These are phyloP conservation scores for Boletus pseudo-olivaceus DNA, from an alignment of 768 basidiomycete species.

Conservation along the genomic window DNA sequence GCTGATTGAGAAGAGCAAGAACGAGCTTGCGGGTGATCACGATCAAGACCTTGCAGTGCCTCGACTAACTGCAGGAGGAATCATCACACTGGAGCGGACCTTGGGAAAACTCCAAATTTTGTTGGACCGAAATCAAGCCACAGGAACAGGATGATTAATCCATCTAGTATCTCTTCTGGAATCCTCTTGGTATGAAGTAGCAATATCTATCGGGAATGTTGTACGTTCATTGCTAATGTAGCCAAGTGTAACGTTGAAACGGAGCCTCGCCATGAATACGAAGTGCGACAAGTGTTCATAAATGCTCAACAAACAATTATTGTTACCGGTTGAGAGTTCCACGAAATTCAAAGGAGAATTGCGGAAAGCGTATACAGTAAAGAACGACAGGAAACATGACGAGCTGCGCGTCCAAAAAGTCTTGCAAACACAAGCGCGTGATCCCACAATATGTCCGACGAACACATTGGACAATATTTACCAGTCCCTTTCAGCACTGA, in stretches of 20 bases:
- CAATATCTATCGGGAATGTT: constrained; percentile 26
- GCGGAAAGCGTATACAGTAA: constrained; percentile 15
- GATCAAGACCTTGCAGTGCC: constrained; percentile 58
- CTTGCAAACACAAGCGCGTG: constrained; percentile 10
- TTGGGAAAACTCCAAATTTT: constrained; percentile 60
- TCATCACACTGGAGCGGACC: constrained; percentile 74
- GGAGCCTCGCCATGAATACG: background rate
- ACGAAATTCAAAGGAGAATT: background rate
- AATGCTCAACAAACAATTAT: constrained; percentile 10
- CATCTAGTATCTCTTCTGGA: constrained; percentile 14
- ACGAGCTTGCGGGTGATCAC: constrained; percentile 20
- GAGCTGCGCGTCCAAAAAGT: constrained; percentile 11
- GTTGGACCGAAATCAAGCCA: constrained; percentile 18
- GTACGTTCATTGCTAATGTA: constrained; percentile 27
- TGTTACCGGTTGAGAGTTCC: constrained; percentile 4
- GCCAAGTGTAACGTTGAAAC: constrained; percentile 7
- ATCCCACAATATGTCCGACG: constrained; percentile 6
- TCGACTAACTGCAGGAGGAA: constrained; percentile 74
- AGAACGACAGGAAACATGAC: constrained; percentile 19
- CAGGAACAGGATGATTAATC: constrained; percentile 13
- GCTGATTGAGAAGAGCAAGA: constrained; percentile 68
- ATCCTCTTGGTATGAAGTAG: constrained; percentile 19
- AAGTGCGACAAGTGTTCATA: constrained; percentile 1
- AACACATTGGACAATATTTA: constrained; percentile 3
- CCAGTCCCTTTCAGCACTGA: constrained; percentile 44